phyloP scores from a whole-genome alignment of 2,329 filamentous ascomycete genomes.

The Fusarium oligoseptatum region DNA sequence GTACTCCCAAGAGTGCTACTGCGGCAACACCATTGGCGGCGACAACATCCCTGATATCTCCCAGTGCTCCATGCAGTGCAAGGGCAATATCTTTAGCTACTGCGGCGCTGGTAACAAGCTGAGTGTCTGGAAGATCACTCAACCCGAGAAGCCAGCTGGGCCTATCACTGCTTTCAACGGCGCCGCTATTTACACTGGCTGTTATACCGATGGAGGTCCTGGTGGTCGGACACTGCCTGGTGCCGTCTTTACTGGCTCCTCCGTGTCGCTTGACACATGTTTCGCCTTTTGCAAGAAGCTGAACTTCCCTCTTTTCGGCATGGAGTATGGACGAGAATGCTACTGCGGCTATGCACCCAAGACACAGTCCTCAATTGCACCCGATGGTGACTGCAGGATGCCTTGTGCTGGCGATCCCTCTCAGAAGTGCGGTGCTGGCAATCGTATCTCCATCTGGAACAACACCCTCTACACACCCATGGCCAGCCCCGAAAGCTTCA shows the following conservation, averaged over 20 bases:
- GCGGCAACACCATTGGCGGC: slow-evolving; percentile 41
- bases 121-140: slow-evolving; percentile 41
- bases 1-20: slow-evolving; percentile 53
- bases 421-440: slow-evolving; percentile 37
- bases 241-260: slow-evolving; percentile 33
- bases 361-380: slow-evolving; percentile 22
- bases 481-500: not conserved
- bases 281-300: slow-evolving; percentile 39
- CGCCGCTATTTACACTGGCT: slow-evolving; percentile 29
- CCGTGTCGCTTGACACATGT: slow-evolving; percentile 38
- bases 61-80: slow-evolving; percentile 46
- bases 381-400: slow-evolving; percentile 40
- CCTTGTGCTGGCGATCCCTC: slow-evolving; percentile 30
- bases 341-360: slow-evolving; percentile 40
- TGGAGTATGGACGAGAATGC: slow-evolving; percentile 41
- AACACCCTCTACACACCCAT: slow-evolving; percentile 23
- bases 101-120: slow-evolving; percentile 43
- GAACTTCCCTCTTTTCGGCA: slow-evolving; percentile 41
- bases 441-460: slow-evolving; percentile 42
- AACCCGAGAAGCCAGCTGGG: slow-evolving; percentile 20
- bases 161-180: slow-evolving; percentile 33
- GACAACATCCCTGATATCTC: slow-evolving; percentile 30
- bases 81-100: slow-evolving; percentile 40
- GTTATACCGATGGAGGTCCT: slow-evolving; percentile 41
- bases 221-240: slow-evolving; percentile 36